These are phyloP conservation scores for Wickerhamiella siamensis DNA, from an alignment of 805 yeast genomes.

Conservation along the genomic window DNA sequence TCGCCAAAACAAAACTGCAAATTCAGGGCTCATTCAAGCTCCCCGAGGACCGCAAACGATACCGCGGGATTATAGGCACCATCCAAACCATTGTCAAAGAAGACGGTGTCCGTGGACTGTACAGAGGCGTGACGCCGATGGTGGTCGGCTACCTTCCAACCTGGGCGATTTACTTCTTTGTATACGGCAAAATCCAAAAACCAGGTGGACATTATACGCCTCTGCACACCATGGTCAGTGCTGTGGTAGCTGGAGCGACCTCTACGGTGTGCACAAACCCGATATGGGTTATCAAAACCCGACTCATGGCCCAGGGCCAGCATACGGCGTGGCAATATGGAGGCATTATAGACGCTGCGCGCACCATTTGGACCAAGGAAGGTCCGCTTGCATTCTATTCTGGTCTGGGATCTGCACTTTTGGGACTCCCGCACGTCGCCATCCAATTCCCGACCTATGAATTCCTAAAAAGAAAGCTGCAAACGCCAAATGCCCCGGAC, in stretches of 20 bases:
- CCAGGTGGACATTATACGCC: constrained; percentile 12
- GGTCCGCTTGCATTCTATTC: constrained; percentile 73
- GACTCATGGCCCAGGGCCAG: constrained; percentile 55
- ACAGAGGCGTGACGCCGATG: constrained; percentile 86
- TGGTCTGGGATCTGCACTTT: constrained; percentile 78
- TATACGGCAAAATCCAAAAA: constrained; percentile 43
- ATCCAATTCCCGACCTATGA: constrained; percentile 94
- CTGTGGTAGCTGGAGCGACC: constrained; percentile 77
- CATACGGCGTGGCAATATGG: constrained; percentile 36
- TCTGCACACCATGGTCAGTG: constrained; percentile 33
- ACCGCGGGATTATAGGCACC: constrained; percentile 33
- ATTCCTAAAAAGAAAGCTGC: constrained; percentile 39
- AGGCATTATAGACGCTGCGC: constrained; percentile 75
- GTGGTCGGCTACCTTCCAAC: constrained; percentile 90
- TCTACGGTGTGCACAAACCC: constrained; percentile 84
- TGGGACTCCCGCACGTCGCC: constrained; percentile 88
- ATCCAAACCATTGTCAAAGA: constrained; percentile 50
- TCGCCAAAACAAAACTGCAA: constrained; percentile 84
- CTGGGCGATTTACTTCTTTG: constrained; percentile 90
- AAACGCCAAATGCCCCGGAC: constrained; percentile 11
- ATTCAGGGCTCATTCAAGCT: constrained; percentile 52
- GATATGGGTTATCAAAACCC: constrained; percentile 85
- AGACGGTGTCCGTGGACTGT: constrained; percentile 73
- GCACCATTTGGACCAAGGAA: constrained; percentile 61
- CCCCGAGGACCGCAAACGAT: constrained; percentile 3